Conservation (phyloP, 129 eudicot genomes). For the carrot (Daucus carota) region DH1_v3.0 NC_030385.2:46747001-46747500, state of each 20-base stretch:
- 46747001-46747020: not conserved
- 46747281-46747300: slow-evolving; percentile 32
- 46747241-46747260: slow-evolving; percentile 23
- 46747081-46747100: not conserved
- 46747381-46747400: not conserved
- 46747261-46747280: slow-evolving; percentile 33
- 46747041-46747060: not conserved
- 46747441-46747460: not conserved
- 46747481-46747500: not conserved
- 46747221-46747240: slow-evolving; percentile 23
- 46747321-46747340: not conserved
- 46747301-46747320: not conserved
- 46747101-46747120: too few relatives aligned
- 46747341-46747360: not conserved
- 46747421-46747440: not conserved
- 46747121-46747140: slow-evolving; percentile 73
- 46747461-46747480: not conserved
- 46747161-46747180: slow-evolving; percentile 70
- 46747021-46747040: not conserved
- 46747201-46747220: slow-evolving; percentile 73
- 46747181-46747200: slow-evolving; percentile 74
- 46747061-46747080: not conserved
- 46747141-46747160: slow-evolving; percentile 71
- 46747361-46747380: not conserved
- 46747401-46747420: not conserved